Evolutionary conservation across 73 alveolate genomes (phyloP), one percentile per base, ranked within the genome.

Genomic region (Paraurostyla sp.): DNA sequence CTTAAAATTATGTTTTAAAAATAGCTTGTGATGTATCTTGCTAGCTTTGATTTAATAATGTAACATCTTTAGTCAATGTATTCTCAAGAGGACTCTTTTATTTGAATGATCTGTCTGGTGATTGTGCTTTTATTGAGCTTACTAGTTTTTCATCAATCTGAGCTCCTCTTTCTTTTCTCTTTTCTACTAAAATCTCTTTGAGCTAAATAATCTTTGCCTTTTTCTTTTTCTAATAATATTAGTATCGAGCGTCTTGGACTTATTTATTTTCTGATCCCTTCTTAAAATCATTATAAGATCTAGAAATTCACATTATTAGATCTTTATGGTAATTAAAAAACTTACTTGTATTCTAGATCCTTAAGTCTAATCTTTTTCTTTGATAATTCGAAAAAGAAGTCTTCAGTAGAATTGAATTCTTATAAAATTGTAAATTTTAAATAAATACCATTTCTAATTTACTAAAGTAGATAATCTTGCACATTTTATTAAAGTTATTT

Each of bases 341-440:
- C 50, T 38, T 65, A 65, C 82, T 65, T 65, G 3, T 1, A 4
- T 38, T 65, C 82, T 23, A 65, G 23, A 65, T 65, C 82, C 46
- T 32, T 38, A 7, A 65, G 36, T 32, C 82, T 32, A 36, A 65
- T 65, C 41, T 65, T 65, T 23, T 38, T 65, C 38, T 65, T 9
- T 16, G 7, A 38, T 6, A 65, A 35, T 33, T 22, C 82, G 25
- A 13, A 22, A 22, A 65, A 65, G 82, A 65, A 65, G 18, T 65
- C 82, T 6, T 65, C 41, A 0, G 82, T 65, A 1, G 82, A 36
- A 65, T 65, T 58, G 25, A 65, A 65, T 35, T 65, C 82, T 65
- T 15, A 60, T 38, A n/a, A 65, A 65, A 38, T 32, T 13, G 9
- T 30, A 38, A 65, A 2, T 6, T 9, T 59, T 20, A 11, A 1